Evolutionary conservation across 1,284 basidiomycete genomes (phyloP), one percentile per base, ranked within the genome.

Genomic region (Dichomitus squalens): DNA sequence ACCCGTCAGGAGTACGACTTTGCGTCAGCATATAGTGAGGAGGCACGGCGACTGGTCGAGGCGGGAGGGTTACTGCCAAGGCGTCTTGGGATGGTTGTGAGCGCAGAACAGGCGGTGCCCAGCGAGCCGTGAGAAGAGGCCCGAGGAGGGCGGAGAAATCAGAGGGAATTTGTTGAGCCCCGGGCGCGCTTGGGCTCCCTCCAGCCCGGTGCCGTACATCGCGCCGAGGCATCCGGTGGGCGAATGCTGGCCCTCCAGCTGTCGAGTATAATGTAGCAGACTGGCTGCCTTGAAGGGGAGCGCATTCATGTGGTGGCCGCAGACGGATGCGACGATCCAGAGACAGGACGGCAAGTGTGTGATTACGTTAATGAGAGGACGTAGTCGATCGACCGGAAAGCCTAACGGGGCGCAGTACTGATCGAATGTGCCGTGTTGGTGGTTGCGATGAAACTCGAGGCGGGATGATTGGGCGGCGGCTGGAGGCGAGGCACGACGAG

Each of bases 341-440:
- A 36, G 47, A 40, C 20, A 41, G 49, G 52, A 44, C 38, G 53
- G 59, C 23, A 46, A 55, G 33, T 53, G 51, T 14, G 35, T 20
- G 60, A 59, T 62, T 62, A 62, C 52, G 60, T 62, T 57, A 61
- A 50, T 52, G 27, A 3, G 40, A 49, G 52, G 59, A 57, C 54
- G 52, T 46, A 60, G 55, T 38, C 52, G 55, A 57, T 50, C 50
- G 58, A 31, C 39, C 29, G 33, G 29, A 46, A 47, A 33, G 44
- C 29, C 44, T 47, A 33, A 47, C 27, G 29, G 18, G 29, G n/a
- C 8, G 29, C 16, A 18, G 14, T 27, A 21, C 12, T n/a, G 43
- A 27, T 11, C 27, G 6, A 31, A 0, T 3, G n/a, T 16, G 43
- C 27, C 7, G n/a, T n/a, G 27, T 7, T 9, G 29, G 29, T 31